Evolutionary conservation across 495 filamentous ascomycete species (phyloP).

Genomic region (Daldinia bambusicola): DNA sequence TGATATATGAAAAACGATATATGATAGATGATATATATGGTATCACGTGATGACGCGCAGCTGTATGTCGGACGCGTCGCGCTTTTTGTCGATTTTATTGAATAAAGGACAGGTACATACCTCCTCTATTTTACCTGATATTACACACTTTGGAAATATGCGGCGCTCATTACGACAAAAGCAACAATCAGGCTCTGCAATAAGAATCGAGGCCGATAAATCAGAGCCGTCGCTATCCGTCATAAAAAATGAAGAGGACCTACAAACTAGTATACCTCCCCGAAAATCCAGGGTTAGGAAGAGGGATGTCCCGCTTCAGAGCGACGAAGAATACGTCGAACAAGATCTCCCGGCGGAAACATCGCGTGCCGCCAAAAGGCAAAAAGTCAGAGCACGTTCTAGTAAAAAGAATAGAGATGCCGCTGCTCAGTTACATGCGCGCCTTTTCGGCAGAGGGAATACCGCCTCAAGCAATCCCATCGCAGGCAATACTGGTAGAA

Average conservation of each 20-base stretch:
- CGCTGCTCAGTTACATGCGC: constrained; percentile 16
- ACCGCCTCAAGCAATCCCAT: not conserved
- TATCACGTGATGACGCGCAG: constrained; percentile 38
- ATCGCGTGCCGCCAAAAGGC: constrained; percentile 24
- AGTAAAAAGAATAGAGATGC: constrained; percentile 17
- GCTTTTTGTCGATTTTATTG: constrained; percentile 1
- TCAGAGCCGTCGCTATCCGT: constrained; percentile 2
- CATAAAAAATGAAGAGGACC: constrained; percentile 5
- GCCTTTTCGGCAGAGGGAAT: constrained; percentile 16
- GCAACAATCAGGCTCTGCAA: constrained; percentile 3
- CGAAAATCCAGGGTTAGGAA: constrained; percentile 19
- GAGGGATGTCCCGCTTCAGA: constrained; percentile 5
- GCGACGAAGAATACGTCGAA: constrained; percentile 15
- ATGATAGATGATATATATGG: not conserved
- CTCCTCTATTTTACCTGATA: not conserved
- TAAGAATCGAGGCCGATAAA: not conserved
- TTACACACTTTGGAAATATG: constrained; percentile 12
- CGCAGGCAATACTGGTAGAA: constrained; percentile 5
- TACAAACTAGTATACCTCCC: not conserved
- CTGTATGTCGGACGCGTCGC: constrained; percentile 15
- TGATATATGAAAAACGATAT: no score
- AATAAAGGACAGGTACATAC: no score
- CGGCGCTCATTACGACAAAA: constrained; percentile 31
- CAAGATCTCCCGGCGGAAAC: not conserved
- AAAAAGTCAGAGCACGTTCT: constrained; percentile 19